Evolutionary conservation across 345 rosid species (phyloP).

Genomic region (Hibiscus syriacus): DNA sequence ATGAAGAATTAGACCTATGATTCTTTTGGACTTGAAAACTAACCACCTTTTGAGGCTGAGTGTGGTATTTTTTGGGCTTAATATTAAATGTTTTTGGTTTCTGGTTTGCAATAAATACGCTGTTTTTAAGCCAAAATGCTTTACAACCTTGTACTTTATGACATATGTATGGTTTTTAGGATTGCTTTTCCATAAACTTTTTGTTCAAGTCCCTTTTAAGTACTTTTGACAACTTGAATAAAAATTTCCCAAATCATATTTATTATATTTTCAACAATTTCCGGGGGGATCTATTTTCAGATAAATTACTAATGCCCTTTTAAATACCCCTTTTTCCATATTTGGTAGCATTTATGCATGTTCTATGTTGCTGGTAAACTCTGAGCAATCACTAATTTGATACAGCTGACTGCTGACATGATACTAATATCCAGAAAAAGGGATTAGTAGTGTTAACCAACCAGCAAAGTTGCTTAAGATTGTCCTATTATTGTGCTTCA

Average conservation of each 20-base stretch:
- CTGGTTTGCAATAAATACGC: background rate
- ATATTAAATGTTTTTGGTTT: conserved; percentile 1
- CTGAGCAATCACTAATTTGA: background rate
- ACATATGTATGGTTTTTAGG: background rate
- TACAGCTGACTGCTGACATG: background rate
- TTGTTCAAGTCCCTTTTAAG: background rate
- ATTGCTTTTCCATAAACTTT: background rate
- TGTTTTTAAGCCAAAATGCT: background rate
- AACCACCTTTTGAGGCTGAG: background rate
- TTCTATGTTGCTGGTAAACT: background rate
- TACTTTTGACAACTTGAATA: background rate
- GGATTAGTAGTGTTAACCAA: background rate
- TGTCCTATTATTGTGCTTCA: background rate
- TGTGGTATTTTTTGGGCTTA: background rate
- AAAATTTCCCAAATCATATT: background rate
- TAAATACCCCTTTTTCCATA: background rate
- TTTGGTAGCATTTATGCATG: background rate
- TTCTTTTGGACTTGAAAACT: background rate
- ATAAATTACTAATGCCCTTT: background rate
- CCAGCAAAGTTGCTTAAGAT: background rate
- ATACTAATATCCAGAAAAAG: background rate
- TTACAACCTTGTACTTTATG: background rate
- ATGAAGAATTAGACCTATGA: background rate
- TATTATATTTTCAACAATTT: too few relatives aligned
- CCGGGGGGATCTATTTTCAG: too few relatives aligned